A percentile compares a stretch with the other conserved stretches of the same genome.
phyloP scores from a whole-genome alignment of 140 eudicot species.

The Oenanthe javanica region DNA sequence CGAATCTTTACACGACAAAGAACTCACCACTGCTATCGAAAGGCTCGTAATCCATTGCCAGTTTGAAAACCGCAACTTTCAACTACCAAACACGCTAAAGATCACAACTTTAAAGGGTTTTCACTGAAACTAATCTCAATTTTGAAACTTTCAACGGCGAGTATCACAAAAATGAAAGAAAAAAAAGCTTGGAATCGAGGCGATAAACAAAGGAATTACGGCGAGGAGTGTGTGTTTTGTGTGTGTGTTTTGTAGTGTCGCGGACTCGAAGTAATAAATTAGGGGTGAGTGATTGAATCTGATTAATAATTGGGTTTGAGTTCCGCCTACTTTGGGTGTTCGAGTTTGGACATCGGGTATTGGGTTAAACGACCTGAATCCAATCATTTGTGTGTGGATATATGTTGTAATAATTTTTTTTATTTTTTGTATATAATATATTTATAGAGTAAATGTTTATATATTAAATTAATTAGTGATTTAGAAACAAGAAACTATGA shows the following conservation, averaged over 20 bases:
- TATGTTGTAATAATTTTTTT: too few species aligned
- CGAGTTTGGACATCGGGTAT: background rate
- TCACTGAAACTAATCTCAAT: slow-evolving; percentile 3
- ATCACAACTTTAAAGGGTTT: slow-evolving; percentile 7
- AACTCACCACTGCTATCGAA: slow-evolving; percentile 68
- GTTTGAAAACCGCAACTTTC: slow-evolving; percentile 24
- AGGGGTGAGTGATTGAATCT: slow-evolving; percentile 9
- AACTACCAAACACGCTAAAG: background rate
- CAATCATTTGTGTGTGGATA: background rate
- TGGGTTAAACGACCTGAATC: background rate
- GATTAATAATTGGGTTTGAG: slow-evolving; percentile 27
- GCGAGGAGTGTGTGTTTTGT: slow-evolving; percentile 1
- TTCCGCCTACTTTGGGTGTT: slow-evolving; percentile 27
- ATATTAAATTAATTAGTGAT: too few species aligned
- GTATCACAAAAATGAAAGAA: background rate
- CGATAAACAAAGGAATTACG: background rate
- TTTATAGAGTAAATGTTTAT: too few species aligned
- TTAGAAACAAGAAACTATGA: too few species aligned
- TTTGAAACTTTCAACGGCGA: background rate
- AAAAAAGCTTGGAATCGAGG: background rate
- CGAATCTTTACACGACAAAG: background rate
- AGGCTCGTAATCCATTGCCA: slow-evolving; percentile 78
- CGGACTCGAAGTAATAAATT: slow-evolving; percentile 40
- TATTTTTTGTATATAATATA: too few species aligned
- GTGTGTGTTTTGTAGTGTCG: slow-evolving; percentile 20